Conservation (phyloP, 2,329 filamentous ascomycete species). For the Blastomyces silverae region DNA sequence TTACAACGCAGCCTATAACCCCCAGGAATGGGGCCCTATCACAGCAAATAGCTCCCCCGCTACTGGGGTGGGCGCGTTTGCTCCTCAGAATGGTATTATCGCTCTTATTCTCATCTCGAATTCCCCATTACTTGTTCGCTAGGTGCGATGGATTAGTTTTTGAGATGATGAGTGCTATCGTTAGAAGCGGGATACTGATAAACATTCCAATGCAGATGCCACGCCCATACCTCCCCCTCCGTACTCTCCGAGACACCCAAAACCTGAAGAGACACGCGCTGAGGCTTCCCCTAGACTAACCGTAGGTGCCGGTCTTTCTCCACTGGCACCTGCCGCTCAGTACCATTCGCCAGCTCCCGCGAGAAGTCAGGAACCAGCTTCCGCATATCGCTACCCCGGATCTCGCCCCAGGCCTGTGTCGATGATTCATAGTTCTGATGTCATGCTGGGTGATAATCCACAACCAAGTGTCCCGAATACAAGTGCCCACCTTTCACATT, state of each 20-base stretch:
- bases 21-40: slow-evolving; percentile 44
- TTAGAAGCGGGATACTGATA: background rate
- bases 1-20: slow-evolving; percentile 45
- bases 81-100: slow-evolving; percentile 27
- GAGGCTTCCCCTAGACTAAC: slow-evolving; percentile 4
- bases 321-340: background rate
- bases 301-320: background rate
- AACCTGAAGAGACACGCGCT: slow-evolving; percentile 3
- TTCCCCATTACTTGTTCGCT: background rate
- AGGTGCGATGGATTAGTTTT: background rate
- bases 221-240: slow-evolving; percentile 19
- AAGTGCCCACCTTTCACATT: background rate
- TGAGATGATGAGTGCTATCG: background rate
- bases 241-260: slow-evolving; percentile 18
- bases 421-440: slow-evolving; percentile 15
- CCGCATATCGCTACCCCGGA: slow-evolving; percentile 14
- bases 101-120: slow-evolving; percentile 14
- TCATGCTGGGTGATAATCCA: background rate
- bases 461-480: slow-evolving; percentile 1
- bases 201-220: background rate
- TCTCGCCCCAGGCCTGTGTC: slow-evolving; percentile 17
- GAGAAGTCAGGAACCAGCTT: background rate
- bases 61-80: slow-evolving; percentile 27
- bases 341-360: slow-evolving; percentile 3
- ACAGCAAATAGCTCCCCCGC: slow-evolving; percentile 24